A percentile compares a stretch with the other conserved stretches of the same genome.
Conservation (phyloP, 2,329 filamentous ascomycete species). For the Cercospora nicotianae region DNA sequence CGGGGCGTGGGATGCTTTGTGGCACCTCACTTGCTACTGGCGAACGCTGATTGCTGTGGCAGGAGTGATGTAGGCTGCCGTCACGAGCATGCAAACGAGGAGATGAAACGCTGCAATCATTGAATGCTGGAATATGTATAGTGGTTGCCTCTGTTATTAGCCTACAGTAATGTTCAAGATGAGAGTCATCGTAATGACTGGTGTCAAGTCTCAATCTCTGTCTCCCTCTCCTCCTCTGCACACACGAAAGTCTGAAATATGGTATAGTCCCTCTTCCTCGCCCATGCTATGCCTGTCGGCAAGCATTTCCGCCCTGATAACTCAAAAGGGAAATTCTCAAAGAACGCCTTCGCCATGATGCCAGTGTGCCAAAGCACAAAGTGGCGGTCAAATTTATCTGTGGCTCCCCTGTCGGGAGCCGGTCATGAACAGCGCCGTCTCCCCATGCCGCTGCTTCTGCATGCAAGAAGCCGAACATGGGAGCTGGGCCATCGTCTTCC, state of each 20-base stretch:
- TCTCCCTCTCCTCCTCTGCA: constrained; percentile 4
- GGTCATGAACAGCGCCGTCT: constrained; percentile 11
- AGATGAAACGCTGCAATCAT: neutral
- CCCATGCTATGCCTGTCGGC: constrained; percentile 14
- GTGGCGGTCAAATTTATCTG: constrained; percentile 11
- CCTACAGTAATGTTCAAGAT: constrained; percentile 18
- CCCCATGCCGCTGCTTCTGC: constrained; percentile 9
- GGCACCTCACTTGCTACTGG: neutral
- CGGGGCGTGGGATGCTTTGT: constrained; percentile 1
- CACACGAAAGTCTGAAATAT: constrained; percentile 13
- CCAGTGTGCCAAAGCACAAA: constrained; percentile 17
- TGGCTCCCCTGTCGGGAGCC: constrained; percentile 6
- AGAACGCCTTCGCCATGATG: constrained; percentile 22
- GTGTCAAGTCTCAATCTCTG: constrained; percentile 8
- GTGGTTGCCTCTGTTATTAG: constrained; percentile 14
- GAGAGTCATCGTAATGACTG: constrained; percentile 15
- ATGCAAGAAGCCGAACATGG: constrained; percentile 1
- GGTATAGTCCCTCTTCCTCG: constrained; percentile 9
- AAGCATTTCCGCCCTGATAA: neutral
- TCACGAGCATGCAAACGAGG: neutral
- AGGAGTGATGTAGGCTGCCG: neutral
- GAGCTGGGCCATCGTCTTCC: neutral
- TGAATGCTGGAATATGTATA: constrained; percentile 11
- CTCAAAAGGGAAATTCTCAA: constrained; percentile 17
- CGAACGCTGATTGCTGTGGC: neutral